Base-by-base conservation (phyloP, 2,329 filamentous ascomycete species). In the Neopestalotiopsis sp. region DNA sequence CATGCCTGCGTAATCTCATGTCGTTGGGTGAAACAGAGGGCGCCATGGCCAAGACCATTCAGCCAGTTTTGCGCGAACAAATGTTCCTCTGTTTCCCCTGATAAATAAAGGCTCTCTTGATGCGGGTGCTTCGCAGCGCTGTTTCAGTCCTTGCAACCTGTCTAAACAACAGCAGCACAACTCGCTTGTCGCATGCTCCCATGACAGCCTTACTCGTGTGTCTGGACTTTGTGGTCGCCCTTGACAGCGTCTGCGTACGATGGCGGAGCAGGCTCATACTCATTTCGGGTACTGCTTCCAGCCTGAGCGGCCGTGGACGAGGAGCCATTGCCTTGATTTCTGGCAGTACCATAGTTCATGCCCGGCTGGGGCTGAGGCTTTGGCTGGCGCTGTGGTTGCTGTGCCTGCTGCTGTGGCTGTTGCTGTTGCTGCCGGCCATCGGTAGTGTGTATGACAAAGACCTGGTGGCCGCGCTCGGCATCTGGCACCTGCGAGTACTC, bases 141-240 rank as follows among this genome's bases (percentile, higher is more conserved):
- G 45, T 52, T 52, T 52, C 45, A 52, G 45, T 20, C 14, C 17
- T 52, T 52, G 45, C 20, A 20, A 20, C 45, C 20, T 24, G 45
- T 52, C 45, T 59, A 24, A 30, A 24, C 57, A 28, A 59, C 14
- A 13, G 20, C 20, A 30, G 24, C 57, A 24, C 49, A 56, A 56
- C 10, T 59, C 30, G 28, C 28, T 59, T 4, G 57, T 12, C 30
- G 20, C 9, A 17, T 28, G 57, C 57, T 14, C 9, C 24, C 42
- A 30, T 24, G 30, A 30, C 38, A 34, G 30, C 69, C 78, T 28
- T 85, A 90, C 70, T 90, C 86, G 68, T 87, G 84, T 20, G 81
- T 86, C 86, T 98, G 96, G 65, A 98, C 86, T 88, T 98, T 98
- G 81, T 98, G 84, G 78, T 98, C 95, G 1, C 94, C 94, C 75